These are phyloP conservation scores for Pythium periplocum DNA, from an alignment of 352 stramenopile species.

Conservation along the genomic window DNA sequence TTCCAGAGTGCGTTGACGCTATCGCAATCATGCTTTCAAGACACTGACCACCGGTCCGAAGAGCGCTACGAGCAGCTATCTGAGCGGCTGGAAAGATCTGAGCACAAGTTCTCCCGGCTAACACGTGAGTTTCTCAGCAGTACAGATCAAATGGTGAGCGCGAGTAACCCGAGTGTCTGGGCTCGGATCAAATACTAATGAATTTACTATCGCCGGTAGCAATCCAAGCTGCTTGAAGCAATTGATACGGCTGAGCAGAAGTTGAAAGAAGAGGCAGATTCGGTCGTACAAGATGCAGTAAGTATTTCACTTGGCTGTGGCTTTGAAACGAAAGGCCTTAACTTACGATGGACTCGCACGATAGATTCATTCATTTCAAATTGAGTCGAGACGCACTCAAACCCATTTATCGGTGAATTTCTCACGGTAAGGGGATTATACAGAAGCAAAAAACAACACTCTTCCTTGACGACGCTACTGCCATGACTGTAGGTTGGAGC, in stretches of 20 bases:
- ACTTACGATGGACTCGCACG: too few species aligned
- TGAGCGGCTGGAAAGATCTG: conserved; percentile 30
- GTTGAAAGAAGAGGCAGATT: conserved; percentile 28
- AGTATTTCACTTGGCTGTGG: not conserved
- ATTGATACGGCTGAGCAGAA: conserved; percentile 35
- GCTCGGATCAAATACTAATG: too few species aligned
- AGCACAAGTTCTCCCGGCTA: conserved; percentile 37
- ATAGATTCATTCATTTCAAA: too few species aligned
- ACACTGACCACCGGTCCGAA: conserved; percentile 28
- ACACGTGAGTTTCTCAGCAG: conserved; percentile 26
- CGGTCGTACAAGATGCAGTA: conserved; percentile 29
- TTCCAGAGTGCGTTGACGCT: conserved; percentile 44
- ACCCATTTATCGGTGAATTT: too few species aligned
- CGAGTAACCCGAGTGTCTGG: not conserved
- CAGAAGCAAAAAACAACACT: not conserved
- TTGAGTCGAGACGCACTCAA: too few species aligned
- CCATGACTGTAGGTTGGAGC: conserved; percentile 1
- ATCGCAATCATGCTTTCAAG: conserved; percentile 38
- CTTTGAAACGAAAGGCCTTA: too few species aligned
- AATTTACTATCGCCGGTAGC: conserved; percentile 7
- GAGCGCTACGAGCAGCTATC: conserved; percentile 22
- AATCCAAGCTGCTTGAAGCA: conserved; percentile 26
- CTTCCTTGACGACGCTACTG: not conserved
- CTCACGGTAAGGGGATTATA: too few species aligned
- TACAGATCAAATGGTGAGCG: conserved; percentile 45